Evolutionary conservation across 352 stramenopile genomes (phyloP), one percentile per base, ranked within the genome.

Genomic region (Saprolegnia diclina): DNA sequence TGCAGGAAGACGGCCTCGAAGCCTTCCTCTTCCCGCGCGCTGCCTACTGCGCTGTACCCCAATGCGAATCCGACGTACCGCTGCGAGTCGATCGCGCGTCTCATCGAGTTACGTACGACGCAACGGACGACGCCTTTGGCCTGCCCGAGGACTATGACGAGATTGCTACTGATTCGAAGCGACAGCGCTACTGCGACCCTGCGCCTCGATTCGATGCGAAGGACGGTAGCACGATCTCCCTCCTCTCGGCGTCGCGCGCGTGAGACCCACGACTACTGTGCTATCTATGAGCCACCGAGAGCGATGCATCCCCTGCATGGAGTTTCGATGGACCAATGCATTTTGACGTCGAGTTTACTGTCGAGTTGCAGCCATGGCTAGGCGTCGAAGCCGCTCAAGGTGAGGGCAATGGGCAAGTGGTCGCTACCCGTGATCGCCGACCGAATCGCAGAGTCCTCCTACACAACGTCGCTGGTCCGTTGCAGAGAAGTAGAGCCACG

Each of bases 351-450:
- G n/a, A n/a, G n/a, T n/a, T n/a, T n/a, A n/a, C n/a, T n/a, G n/a
- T n/a, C n/a, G n/a, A n/a, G n/a, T n/a, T n/a, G n/a, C n/a, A n/a
- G n/a, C n/a, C n/a, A n/a, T n/a, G n/a, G n/a, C 5, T 35, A 35
- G 46, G 46, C 46, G n/a, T 54, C 11, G 3, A 59, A 59, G 3
- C 52, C 52, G 3, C 11, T 26, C 29, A 65, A 22, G 5, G 35
- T 52, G 18, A 93, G 67, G 3, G 81, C 83, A 55, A 94, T 82
- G 7, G 86, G 86, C 19, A 92, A 77, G 67, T 94, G 86, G 62
- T 94, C 86, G 73, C 84, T 92, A 19, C 86, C 86, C 9, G 72
- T 76, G 32, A 94, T 82, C 56, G 72, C 71, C 38, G 78, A 71
- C 18, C 86, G 82, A 46, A 94, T 89, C 56, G 77, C 84, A 18